Base-by-base conservation (phyloP, 192 early-diverging fungal species). In the Cetraspora pellucida region DNA sequence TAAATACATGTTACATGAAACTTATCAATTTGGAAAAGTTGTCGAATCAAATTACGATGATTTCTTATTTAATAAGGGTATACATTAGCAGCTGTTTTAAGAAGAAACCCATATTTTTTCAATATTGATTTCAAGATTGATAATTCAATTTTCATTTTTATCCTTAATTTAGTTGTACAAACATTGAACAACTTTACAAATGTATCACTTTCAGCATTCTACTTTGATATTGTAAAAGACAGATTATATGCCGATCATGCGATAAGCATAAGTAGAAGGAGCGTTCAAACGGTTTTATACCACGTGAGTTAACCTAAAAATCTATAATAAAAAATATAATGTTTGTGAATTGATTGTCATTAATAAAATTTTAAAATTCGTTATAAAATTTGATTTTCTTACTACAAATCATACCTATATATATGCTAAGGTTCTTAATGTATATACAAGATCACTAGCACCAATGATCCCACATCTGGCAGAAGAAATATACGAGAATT, bases 141-240 rank as follows among this genome's bases (percentile, higher is more conserved):
- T 63, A 63, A 47, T 43, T 47, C 6, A 11, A 47, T 21, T 31
- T 63, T 1, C 2, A 10, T 27, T 10, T 9, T 27, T 5, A 11
- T 46, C 58, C 28, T n/a, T 65, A 58, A 19, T 19, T 23, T 78
- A 86, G 92, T 87, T 16, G 84, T 89, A 43, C 90, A 90, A 68
- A 75, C 84, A 27, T 79, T 92, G 21, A 90, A 90, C 76, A 86
- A 87, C 72, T 92, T 94, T 70, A 89, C 89, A 70, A 91, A 86
- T 69, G 82, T 82, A 9, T 79, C 83, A 9, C 81, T 93, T 13
- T 94, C 93, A 23, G 87, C 92, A 4, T 91, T 93, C 71, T 94
- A 94, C 82, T 89, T 93, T 86, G 92, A 94, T 65, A 84, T 91
- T 5, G 87, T 91, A 79, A 94, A 94, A 81, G 93, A 94, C 75